Evolutionary conservation across 2,329 filamentous ascomycete genomes (phyloP), one percentile per base, ranked within the genome.

Genomic region (Colletotrichum paranaense): DNA sequence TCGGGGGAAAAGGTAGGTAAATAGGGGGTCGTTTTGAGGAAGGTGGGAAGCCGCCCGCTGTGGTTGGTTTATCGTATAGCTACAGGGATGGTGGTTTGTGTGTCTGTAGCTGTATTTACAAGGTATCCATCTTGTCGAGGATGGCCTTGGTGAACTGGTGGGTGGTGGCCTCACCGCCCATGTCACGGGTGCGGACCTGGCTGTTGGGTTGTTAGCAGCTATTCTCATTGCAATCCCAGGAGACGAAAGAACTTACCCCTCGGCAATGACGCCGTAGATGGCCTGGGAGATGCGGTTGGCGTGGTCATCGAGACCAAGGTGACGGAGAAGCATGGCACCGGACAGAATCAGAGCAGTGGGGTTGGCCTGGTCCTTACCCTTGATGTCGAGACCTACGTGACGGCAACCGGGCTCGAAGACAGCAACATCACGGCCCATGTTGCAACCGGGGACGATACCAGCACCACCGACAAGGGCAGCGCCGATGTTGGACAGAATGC

Each of bases 311-410:
- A 99, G 93, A 79, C 97, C 97, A 77, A 99, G 91, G 88, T 99
- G 97, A 82, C 97, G 93, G 84, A 99, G 91, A 80, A 99, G 93
- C 97, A 99, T 99, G 83, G 95, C 94, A 77, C 95, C 95, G 73
- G 95, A 98, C 76, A 99, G 93, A 78, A 99, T 91, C 88, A 99
- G 89, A 77, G 97, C 97, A 69, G 95, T 98, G 67, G 97, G 97
- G 91, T 99, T 99, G 77, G 97, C 97, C 89, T 98, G 95, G 86
- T 98, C 95, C 90, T 98, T 98, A 89, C 97, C 97, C 92, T 98
- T 95, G 88, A 99, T 99, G 85, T 99, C 97, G 62, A 99, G 93
- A 86, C 97, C 97, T 82, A 99, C 97, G 90, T 99, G 97, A 87
- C 97, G 93, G 92, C 97, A 99, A 77, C 97, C 97, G 74, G 97